Evolutionary conservation across 108 stramenopile species (phyloP), one percentile per base, ranked within the genome.

Genomic region (Cylindrotheca fusiformis): DNA sequence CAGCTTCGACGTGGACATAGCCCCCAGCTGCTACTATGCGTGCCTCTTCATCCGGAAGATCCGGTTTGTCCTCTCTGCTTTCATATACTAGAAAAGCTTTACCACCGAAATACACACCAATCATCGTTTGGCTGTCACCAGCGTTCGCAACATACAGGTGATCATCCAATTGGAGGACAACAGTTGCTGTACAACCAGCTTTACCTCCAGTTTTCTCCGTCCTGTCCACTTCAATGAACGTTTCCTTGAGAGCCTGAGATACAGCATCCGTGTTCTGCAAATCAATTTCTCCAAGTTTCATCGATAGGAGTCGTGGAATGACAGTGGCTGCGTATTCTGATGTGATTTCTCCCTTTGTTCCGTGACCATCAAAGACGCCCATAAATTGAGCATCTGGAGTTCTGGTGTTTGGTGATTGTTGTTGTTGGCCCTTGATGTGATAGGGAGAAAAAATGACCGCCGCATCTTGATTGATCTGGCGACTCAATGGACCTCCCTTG

Each of bases 351-450:
- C 93, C 93, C 21, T 48, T 55, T 27, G 54, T 52, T 8, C 84
- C 93, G 63, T 94, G 93, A 2, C 93, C 93, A 76, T 94, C 93
- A 74, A 90, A 94, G 23, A 85, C 82, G 10, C 87, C 88, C 44
- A 94, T 36, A 31, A 93, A 65, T 65, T 78, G 69, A n/a, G n/a
- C n/a, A n/a, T n/a, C n/a, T n/a, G n/a, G n/a, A n/a, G n/a, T n/a
- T n/a, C n/a, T n/a, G n/a, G n/a, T n/a, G n/a, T n/a, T n/a, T n/a
- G n/a, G n/a, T 58, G 58, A 33, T 3, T 28, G 5, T 30, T 19
- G 48, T 27, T 45, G 14, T 32, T 32, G 25, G 26, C 47, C 10
- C 6, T 49, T 0, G 48, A 62, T 3, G 4, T 10, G 36, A 41
- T 10, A 82, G 6, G 85, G 85, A 25, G 77, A 78, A 14, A 81